These are phyloP conservation scores for Hypoxylon sp. DNA, from an alignment of 2,329 filamentous ascomycete genomes.

Conservation along the genomic window DNA sequence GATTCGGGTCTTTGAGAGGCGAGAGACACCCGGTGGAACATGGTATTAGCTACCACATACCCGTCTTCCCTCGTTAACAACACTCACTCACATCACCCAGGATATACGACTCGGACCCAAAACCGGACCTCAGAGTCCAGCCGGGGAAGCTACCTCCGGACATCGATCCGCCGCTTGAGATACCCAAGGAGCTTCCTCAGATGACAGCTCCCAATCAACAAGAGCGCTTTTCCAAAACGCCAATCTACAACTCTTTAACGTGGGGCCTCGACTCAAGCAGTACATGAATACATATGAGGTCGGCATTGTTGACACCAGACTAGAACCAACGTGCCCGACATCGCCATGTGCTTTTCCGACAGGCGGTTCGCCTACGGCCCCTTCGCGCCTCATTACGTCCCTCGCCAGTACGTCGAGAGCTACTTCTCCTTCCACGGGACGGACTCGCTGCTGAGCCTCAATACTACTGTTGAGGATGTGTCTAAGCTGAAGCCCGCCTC, in stretches of 20 bases:
- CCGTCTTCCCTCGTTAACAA: background rate
- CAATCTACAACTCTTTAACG: constrained; percentile 67
- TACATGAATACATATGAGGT: background rate
- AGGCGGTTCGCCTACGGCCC: constrained; percentile 67
- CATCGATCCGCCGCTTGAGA: constrained; percentile 61
- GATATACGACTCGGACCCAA: constrained; percentile 66
- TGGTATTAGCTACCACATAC: constrained; percentile 54
- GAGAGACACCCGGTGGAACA: constrained; percentile 62
- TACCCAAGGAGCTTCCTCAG: constrained; percentile 61
- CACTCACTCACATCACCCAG: constrained; percentile 50
- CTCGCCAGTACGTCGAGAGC: constrained; percentile 69
- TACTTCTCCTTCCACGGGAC: constrained; percentile 67
- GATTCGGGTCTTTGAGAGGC: constrained; percentile 61
- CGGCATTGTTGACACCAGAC: constrained; percentile 11
- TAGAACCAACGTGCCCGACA: constrained; percentile 69
- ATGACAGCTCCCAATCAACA: constrained; percentile 59
- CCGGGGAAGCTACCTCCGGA: constrained; percentile 63
- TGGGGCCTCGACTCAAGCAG: constrained; percentile 50
- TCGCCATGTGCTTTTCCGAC: constrained; percentile 71
- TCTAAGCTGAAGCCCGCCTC: constrained; percentile 50
- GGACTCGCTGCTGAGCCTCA: constrained; percentile 63
- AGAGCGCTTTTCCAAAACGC: constrained; percentile 63
- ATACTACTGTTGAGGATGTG: constrained; percentile 68
- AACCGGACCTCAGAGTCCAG: constrained; percentile 52
- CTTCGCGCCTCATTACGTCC: constrained; percentile 68